Conservation (phyloP, 306 rosid genomes). For the Prunus padus region DNA sequence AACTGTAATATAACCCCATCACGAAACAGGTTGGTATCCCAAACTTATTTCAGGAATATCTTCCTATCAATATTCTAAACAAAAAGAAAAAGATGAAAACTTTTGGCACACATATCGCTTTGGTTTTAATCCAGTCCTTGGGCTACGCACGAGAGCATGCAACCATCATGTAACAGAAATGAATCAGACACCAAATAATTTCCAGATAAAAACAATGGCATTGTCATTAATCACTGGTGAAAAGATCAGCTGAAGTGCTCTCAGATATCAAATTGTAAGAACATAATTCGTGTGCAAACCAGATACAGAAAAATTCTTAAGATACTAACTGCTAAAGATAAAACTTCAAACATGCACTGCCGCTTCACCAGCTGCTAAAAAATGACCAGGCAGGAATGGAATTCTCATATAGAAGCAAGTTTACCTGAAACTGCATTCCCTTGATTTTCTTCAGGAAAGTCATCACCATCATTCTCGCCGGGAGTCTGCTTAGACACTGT, state of each 20-base stretch:
- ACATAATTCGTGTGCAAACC: constrained; percentile 25
- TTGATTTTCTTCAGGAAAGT: constrained; percentile 41
- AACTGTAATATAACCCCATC: no score
- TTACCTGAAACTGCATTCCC: constrained; percentile 47
- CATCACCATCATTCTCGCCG: constrained; percentile 42
- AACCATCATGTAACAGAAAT: neutral
- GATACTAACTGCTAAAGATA: constrained; percentile 15
- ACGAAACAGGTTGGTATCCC: no score
- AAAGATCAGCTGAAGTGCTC: constrained; percentile 7
- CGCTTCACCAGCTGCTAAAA: constrained; percentile 18
- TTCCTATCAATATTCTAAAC: neutral
- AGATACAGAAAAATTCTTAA: constrained; percentile 27
- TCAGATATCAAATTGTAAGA: constrained; percentile 23
- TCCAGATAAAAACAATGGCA: constrained; percentile 1
- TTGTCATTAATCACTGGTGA: neutral
- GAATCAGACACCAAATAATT: constrained; percentile 21
- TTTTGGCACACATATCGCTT: neutral
- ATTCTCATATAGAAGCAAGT: constrained; percentile 56
- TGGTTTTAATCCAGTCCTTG: neutral
- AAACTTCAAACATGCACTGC: constrained; percentile 31
- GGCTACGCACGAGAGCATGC: neutral
- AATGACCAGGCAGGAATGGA: neutral
- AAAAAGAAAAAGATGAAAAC: neutral
- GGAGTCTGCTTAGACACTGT: constrained; percentile 43
- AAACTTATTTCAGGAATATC: no score